Percentiles rank a stretch among this genome's conserved stretches.
These are phyloP conservation scores for Cutaneotrichosporon dermatis DNA, from an alignment of 1,284 basidiomycete genomes.

Conservation along the genomic window DNA sequence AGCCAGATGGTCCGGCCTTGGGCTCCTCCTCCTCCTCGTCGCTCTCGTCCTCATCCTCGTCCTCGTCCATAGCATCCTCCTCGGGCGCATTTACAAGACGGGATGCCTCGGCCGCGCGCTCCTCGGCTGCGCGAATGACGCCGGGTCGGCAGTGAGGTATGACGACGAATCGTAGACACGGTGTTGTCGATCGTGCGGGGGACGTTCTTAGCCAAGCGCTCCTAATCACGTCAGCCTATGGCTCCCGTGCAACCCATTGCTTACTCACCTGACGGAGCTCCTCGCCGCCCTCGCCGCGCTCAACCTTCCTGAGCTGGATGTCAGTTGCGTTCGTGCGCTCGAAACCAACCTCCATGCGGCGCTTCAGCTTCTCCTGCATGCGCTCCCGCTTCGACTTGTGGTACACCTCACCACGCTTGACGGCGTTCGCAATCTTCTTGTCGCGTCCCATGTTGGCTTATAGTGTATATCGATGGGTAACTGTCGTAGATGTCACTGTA, in stretches of 20 bases:
- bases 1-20: constrained; percentile 39
- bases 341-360: constrained; percentile 67
- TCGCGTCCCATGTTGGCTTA: constrained; percentile 38
- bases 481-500: too few species aligned
- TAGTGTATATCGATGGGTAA: not conserved
- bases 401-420: constrained; percentile 71
- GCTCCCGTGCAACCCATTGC: too few species aligned
- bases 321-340: constrained; percentile 1
- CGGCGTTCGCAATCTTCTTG: constrained; percentile 68
- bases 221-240: constrained; percentile 52
- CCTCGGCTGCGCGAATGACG: constrained; percentile 40
- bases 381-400: constrained; percentile 74
- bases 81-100: constrained; percentile 28
- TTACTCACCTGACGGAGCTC: constrained; percentile 35
- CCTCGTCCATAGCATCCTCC: constrained; percentile 14
- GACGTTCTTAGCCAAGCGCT: constrained; percentile 75
- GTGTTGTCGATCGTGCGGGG: constrained; percentile 91
- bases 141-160: constrained; percentile 66
- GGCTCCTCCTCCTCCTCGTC: constrained; percentile 48
- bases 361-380: constrained; percentile 72
- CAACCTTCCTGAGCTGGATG: constrained; percentile 38
- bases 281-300: constrained; percentile 38
- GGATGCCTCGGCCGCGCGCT: constrained; percentile 37
- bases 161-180: constrained; percentile 78
- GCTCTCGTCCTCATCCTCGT: constrained; percentile 23